Conservation (phyloP, 371 early-diverging fungal genomes). For the Apophysomyces trapeziformis region DNA sequence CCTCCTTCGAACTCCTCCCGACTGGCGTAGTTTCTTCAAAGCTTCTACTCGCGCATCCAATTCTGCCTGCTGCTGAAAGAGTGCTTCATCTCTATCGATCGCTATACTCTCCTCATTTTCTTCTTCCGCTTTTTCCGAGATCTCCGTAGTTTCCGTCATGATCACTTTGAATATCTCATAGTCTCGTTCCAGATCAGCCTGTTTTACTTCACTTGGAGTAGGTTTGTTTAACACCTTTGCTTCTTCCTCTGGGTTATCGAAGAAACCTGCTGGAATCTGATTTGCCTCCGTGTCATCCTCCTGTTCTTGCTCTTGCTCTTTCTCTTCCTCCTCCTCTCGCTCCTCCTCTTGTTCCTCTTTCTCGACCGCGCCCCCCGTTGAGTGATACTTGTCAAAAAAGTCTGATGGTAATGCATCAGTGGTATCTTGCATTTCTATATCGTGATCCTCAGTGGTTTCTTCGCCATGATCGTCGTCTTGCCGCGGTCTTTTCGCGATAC, state of each 20-base stretch:
- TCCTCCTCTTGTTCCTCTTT: constrained; percentile 11
- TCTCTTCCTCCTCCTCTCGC: not conserved
- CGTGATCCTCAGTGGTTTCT: constrained; percentile 28
- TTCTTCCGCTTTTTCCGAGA: constrained; percentile 24
- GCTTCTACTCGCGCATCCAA: constrained; percentile 43
- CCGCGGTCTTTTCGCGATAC: constrained; percentile 9
- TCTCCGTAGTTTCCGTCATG: constrained; percentile 39
- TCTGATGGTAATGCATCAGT: constrained; percentile 24
- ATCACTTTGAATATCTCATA: constrained; percentile 38
- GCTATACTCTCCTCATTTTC: constrained; percentile 33
- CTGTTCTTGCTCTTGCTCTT: not conserved
- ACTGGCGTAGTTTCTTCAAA: constrained; percentile 36
- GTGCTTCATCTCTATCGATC: constrained; percentile 42
- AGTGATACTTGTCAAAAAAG: constrained; percentile 26
- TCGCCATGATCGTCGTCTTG: constrained; percentile 21
- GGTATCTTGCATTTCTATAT: constrained; percentile 20
- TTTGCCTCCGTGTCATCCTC: not conserved
- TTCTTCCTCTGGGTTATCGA: constrained; percentile 54
- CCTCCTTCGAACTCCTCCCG: constrained; percentile 8
- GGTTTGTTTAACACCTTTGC: constrained; percentile 39
- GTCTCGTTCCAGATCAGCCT: constrained; percentile 40
- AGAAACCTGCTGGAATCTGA: constrained; percentile 46
- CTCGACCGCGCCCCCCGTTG: constrained; percentile 12
- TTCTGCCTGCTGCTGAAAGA: constrained; percentile 40
- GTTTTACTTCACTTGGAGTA: constrained; percentile 33